Base-by-base conservation (phyloP, 225 moss, liverwort and hornwort species). In the Marchantia polymorpha region DNA sequence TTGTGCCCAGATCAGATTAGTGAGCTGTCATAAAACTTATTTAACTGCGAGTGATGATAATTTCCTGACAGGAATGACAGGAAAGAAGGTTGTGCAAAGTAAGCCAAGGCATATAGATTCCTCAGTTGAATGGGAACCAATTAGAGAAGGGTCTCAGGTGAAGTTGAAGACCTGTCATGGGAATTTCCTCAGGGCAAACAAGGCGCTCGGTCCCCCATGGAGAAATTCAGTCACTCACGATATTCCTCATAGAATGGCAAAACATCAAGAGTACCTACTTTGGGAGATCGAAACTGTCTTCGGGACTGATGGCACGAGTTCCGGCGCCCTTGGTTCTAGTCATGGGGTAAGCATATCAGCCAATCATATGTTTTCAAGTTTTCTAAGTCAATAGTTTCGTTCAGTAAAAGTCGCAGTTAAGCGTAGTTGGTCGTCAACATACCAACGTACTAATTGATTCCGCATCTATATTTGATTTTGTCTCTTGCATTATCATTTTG, bases 191-290 rank as follows among this genome's bases (percentile, higher is more conserved):
- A 87, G 91, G 58, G 91, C 89, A 31, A 91, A 91, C 59, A 87
- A 88, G 20, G 94, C 92, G 16, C 4, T 92, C 51, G 64, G 49
- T 5, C 92, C 92, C n/a, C 94, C 96, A 0, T 96, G 91, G 83
- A 90, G 92, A 69, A 87, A 89, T 76, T 90, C 92, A 0, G 91
- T 96, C 12, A 96, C 96, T 56, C 96, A 96, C 68, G 96, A 96
- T 67, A 77, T 92, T 25, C 94, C 96, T 52, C 74, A 51, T 64
- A 85, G 82, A n/a, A 85, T 81, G 20, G 82, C 30, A 68, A 82
- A 72, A 83, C 91, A 88, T 63, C 88, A 91, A 29, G 90, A 92
- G 22, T 88, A 83, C 47, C 87, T 96, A 7, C 81, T 91, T 65
- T 96, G 96, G 96, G 92, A 90, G 46, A 90, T 94, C 16, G 94